These are phyloP conservation scores for Cadophora luteo-olivacea DNA, from an alignment of 2,329 filamentous ascomycete genomes.

Conservation along the genomic window DNA sequence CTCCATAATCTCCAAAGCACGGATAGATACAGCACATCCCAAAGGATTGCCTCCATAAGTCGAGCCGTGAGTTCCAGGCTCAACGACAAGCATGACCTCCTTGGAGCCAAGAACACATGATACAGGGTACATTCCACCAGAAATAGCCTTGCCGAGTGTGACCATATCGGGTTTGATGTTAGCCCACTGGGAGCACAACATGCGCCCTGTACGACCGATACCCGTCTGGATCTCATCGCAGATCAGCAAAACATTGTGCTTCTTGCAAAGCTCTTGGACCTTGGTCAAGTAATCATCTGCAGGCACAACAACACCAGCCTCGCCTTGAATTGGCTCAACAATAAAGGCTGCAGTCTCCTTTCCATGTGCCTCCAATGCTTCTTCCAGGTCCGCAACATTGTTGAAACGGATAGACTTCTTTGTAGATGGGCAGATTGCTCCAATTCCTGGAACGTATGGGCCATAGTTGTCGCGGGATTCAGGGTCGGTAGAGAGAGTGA, in stretches of 20 bases:
- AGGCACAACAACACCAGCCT: slow-evolving; percentile 95
- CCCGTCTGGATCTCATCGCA: slow-evolving; percentile 99
- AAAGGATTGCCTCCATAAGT: slow-evolving; percentile 99
- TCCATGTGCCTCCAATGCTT: slow-evolving; percentile 79
- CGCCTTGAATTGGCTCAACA: slow-evolving; percentile 95
- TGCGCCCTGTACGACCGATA: slow-evolving; percentile 91
- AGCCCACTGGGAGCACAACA: slow-evolving; percentile 94
- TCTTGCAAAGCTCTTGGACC: slow-evolving; percentile 85
- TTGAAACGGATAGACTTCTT: slow-evolving; percentile 84
- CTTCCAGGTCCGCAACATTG: slow-evolving; percentile 80
- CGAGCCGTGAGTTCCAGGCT: slow-evolving; percentile 95
- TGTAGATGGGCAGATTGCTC: slow-evolving; percentile 77
- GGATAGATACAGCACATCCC: slow-evolving; percentile 93
- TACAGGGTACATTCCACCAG: slow-evolving; percentile 98
- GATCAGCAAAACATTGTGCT: slow-evolving; percentile 95
- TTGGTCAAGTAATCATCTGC: slow-evolving; percentile 85
- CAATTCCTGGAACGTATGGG: slow-evolving; percentile 89
- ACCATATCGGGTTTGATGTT: slow-evolving; percentile 95
- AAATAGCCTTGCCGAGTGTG: slow-evolving; percentile 95
- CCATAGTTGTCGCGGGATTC: slow-evolving; percentile 96
- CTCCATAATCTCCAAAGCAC: slow-evolving; percentile 89
- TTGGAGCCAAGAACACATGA: slow-evolving; percentile 87
- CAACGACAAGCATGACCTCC: slow-evolving; percentile 94
- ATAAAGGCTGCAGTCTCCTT: slow-evolving; percentile 90
- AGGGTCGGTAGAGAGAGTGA: slow-evolving; percentile 93